phyloP scores from a whole-genome alignment of 1,139 yeast species.

The Meyerozyma guilliermondii region DNA sequence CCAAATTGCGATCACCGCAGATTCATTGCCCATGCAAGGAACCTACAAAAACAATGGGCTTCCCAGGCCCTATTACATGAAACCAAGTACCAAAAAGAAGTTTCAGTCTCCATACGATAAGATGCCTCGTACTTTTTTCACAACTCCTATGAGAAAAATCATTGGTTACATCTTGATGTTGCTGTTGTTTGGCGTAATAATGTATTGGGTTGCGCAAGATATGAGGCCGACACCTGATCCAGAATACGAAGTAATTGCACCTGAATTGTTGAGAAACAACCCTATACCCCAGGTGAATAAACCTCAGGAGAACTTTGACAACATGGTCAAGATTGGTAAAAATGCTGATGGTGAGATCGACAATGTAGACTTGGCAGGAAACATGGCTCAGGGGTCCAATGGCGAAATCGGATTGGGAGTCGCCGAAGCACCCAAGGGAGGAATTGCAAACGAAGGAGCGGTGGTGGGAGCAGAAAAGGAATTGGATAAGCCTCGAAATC shows the following conservation, averaged over 20 bases:
- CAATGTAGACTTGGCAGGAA: constrained; percentile 35
- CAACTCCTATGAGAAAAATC: constrained; percentile 32
- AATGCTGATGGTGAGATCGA: constrained; percentile 26
- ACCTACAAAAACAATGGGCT: constrained; percentile 39
- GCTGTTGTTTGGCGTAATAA: constrained; percentile 29
- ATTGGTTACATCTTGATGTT: constrained; percentile 37
- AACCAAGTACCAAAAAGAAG: constrained; percentile 30
- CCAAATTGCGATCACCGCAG: background rate
- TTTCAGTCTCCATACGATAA: constrained; percentile 32
- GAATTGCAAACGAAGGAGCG: constrained; percentile 45
- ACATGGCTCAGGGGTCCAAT: constrained; percentile 37
- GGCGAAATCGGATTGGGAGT: constrained; percentile 42
- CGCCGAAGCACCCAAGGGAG: constrained; percentile 47
- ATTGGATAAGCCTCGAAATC: constrained; percentile 1
- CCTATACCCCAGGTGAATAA: constrained; percentile 3
- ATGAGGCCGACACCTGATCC: constrained; percentile 26
- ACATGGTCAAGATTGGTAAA: constrained; percentile 19
- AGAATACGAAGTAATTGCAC: constrained; percentile 24
- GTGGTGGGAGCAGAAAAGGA: constrained; percentile 25
- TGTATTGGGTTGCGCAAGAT: constrained; percentile 36
- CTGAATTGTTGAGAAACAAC: background rate
- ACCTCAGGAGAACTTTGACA: constrained; percentile 18
- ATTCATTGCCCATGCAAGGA: constrained; percentile 33
- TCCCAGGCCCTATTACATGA: constrained; percentile 48
- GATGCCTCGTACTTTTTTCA: constrained; percentile 28